Conservation (phyloP, 2,329 filamentous ascomycete genomes). For the Fusarium dimerum region DNA sequence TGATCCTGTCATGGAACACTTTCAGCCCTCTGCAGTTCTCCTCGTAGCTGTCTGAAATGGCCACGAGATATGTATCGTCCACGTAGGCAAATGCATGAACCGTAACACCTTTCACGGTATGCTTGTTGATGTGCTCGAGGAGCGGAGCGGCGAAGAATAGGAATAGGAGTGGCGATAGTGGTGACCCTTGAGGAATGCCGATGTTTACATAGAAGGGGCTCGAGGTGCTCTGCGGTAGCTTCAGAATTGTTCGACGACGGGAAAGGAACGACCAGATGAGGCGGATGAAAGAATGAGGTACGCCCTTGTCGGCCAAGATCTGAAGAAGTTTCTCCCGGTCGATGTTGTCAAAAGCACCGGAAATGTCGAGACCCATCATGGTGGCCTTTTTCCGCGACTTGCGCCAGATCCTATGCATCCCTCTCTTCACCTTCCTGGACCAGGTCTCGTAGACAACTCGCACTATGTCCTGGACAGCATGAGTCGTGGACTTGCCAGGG, state of each 20-base stretch:
- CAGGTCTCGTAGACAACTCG: neutral
- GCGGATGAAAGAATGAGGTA: constrained; percentile 4
- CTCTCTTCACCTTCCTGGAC: neutral
- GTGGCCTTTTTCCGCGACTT: too few relatives aligned
- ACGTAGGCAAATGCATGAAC: constrained; percentile 2
- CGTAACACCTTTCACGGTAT: neutral
- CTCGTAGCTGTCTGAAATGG: neutral
- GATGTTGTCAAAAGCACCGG: constrained; percentile 4
- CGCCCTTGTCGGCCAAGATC: neutral
- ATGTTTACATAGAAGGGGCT: constrained; percentile 1
- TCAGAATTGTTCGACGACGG: neutral
- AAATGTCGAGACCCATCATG: constrained; percentile 6
- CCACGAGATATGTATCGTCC: constrained; percentile 8
- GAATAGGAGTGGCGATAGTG: constrained; percentile 7
- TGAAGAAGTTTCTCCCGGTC: neutral
- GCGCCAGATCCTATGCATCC: too few relatives aligned
- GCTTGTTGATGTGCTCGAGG: neutral
- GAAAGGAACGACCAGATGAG: constrained; percentile 6
- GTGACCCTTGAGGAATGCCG: constrained; percentile 11
- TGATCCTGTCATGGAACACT: neutral
- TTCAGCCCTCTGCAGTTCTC: constrained; percentile 2
- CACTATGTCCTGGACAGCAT: neutral
- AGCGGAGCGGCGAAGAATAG: constrained; percentile 8
- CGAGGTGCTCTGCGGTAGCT: constrained; percentile 1
- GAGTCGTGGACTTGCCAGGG: constrained; percentile 1